phyloP scores from a whole-genome alignment of 805 yeast genomes.

The Ogataea pignaliae region DNA sequence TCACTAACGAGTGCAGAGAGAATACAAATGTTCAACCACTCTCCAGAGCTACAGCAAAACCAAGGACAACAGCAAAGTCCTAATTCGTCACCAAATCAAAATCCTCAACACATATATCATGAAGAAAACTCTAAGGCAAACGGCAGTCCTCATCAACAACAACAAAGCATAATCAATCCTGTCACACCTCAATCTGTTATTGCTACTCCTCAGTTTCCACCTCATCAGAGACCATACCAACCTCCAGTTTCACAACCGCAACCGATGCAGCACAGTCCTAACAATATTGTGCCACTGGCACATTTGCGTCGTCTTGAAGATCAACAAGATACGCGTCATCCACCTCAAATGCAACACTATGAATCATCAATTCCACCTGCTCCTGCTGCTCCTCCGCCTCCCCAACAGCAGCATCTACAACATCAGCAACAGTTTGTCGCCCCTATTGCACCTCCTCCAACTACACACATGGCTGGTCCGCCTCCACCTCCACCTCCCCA shows the following conservation, averaged over 20 bases:
- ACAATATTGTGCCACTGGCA: not conserved
- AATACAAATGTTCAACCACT: constrained; percentile 25
- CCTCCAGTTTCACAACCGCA: not conserved
- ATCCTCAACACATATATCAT: not conserved
- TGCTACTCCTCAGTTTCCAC: not conserved
- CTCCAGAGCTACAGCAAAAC: not conserved
- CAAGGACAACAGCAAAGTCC: not conserved
- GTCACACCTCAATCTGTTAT: not conserved
- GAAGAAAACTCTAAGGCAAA: not conserved
- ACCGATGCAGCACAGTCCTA: not conserved
- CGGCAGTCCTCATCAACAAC: not conserved
- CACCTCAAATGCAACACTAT: not conserved
- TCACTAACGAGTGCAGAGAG: constrained; percentile 39
- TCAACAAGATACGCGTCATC: not conserved
- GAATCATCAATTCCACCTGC: not conserved
- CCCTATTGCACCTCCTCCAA: not conserved
- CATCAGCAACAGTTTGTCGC: not conserved
- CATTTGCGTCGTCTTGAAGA: not conserved
- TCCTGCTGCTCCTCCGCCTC: not conserved
- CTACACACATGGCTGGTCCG: not conserved
- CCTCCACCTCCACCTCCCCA: not conserved
- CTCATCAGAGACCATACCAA: not conserved
- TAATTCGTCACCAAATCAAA: too few relatives aligned
- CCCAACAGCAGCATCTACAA: not conserved
- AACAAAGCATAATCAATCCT: not conserved